Percentiles rank a stretch among this genome's conserved stretches.
phyloP scores from a whole-genome alignment of 2,329 filamentous ascomycete species.

The Pestalotiopsis sp. region DNA sequence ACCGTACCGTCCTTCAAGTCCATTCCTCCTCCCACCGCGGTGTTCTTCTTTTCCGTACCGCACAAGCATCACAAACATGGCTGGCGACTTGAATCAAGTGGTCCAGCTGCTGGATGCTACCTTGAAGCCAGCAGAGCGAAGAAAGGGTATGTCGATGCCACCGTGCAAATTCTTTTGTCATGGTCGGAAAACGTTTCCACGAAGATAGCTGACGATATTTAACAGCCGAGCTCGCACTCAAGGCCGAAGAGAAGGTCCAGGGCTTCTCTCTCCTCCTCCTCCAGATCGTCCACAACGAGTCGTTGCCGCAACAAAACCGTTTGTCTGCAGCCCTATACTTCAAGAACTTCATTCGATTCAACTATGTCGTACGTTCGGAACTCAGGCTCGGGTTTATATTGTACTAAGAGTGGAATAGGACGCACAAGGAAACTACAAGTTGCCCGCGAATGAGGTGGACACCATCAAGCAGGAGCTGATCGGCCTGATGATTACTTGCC shows the following conservation, averaged over 20 bases:
- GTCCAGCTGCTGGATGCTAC: conserved; percentile 89
- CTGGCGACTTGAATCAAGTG: conserved; percentile 61
- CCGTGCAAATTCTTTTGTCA: neutral
- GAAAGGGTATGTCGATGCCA: conserved; percentile 69
- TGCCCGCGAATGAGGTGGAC: conserved; percentile 78
- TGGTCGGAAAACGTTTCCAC: neutral
- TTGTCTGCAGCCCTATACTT: conserved; percentile 91
- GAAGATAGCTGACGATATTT: neutral
- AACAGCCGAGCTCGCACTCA: conserved; percentile 79
- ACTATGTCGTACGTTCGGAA: conserved; percentile 72
- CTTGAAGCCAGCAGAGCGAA: conserved; percentile 83
- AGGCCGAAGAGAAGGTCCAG: conserved; percentile 77
- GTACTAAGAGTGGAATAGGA: conserved; percentile 52
- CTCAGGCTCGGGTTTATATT: neutral
- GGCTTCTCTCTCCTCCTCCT: conserved; percentile 88
- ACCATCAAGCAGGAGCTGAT: conserved; percentile 96
- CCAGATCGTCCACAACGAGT: conserved; percentile 81
- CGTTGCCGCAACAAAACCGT: conserved; percentile 75
- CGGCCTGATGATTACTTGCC: conserved; percentile 93
- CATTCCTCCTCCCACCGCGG: neutral
- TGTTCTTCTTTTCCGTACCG: neutral
- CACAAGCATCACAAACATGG: conserved; percentile 45
- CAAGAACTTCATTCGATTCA: conserved; percentile 96
- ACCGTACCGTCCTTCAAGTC: neutral
- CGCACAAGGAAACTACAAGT: conserved; percentile 91